Conservation (phyloP, 345 rosid species). For the Erodium maritimum region DNA sequence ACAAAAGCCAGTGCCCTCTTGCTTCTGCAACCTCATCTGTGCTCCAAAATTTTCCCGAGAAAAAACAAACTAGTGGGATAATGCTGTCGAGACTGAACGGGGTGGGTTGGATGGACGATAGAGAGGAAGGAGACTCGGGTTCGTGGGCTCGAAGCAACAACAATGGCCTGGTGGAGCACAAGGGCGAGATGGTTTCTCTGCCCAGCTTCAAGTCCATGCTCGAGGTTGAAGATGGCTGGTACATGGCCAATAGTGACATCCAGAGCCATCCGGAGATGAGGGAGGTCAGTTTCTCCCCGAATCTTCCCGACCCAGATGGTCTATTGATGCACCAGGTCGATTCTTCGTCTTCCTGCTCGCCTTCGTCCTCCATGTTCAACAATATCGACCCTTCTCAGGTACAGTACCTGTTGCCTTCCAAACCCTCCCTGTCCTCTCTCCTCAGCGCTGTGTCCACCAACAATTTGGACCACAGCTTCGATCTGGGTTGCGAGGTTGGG, state of each 20-base stretch:
- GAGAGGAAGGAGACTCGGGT: too few species aligned
- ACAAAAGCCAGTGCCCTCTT: too few species aligned
- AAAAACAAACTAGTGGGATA: background rate
- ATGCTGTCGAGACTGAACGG: background rate
- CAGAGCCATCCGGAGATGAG: slow-evolving; percentile 37
- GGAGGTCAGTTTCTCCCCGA: slow-evolving; percentile 42
- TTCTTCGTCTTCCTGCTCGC: slow-evolving; percentile 33
- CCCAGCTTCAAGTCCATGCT: slow-evolving; percentile 41
- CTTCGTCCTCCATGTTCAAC: slow-evolving; percentile 51
- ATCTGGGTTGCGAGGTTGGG: slow-evolving; percentile 41
- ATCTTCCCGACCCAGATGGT: slow-evolving; percentile 33
- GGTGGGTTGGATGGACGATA: too few species aligned
- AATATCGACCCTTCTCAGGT: slow-evolving; percentile 48
- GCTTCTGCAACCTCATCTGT: too few species aligned
- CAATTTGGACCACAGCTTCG: slow-evolving; percentile 20
- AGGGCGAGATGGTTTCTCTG: slow-evolving; percentile 32
- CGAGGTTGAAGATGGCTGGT: slow-evolving; percentile 51
- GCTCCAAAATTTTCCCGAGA: too few species aligned
- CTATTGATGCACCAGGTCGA: slow-evolving; percentile 22
- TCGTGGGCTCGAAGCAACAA: too few species aligned
- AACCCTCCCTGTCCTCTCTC: slow-evolving; percentile 11
- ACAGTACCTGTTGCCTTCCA: slow-evolving; percentile 39
- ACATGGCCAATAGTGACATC: slow-evolving; percentile 7
- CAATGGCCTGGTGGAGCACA: slow-evolving; percentile 1
- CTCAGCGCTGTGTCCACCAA: too few species aligned